Conservation (phyloP, 1,139 yeast genomes). For the Taphrina pruni region DNA sequence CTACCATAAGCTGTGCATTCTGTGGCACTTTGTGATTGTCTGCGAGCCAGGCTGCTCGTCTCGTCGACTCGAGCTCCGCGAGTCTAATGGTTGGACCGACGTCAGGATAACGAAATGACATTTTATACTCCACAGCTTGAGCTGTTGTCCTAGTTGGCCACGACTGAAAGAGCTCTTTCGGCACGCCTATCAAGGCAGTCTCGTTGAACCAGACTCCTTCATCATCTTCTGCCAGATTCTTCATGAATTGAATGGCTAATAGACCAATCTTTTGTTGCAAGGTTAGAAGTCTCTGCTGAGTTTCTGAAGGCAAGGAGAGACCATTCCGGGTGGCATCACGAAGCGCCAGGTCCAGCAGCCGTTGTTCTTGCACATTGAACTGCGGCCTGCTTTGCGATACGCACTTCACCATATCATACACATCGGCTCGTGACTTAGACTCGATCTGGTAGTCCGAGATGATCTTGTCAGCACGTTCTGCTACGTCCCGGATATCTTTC, state of each 20-base stretch:
- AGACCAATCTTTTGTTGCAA: slow-evolving; percentile 66
- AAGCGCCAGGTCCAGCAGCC: slow-evolving; percentile 64
- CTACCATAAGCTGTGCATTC: slow-evolving; percentile 64
- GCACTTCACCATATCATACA: slow-evolving; percentile 63
- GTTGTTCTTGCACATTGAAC: slow-evolving; percentile 62
- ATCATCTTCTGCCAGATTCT: slow-evolving; percentile 73
- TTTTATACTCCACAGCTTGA: slow-evolving; percentile 59
- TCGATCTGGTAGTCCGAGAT: slow-evolving; percentile 65
- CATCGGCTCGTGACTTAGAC: slow-evolving; percentile 69
- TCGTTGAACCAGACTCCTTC: slow-evolving; percentile 64
- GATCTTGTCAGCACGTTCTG: slow-evolving; percentile 64
- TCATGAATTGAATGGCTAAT: slow-evolving; percentile 63
- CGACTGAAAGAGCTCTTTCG: slow-evolving; percentile 64
- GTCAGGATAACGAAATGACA: slow-evolving; percentile 84
- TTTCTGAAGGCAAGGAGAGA: slow-evolving; percentile 62
- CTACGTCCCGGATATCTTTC: slow-evolving; percentile 70
- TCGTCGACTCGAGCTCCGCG: slow-evolving; percentile 67
- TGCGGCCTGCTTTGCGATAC: slow-evolving; percentile 54
- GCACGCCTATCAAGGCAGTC: slow-evolving; percentile 76
- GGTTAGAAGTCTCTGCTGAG: slow-evolving; percentile 63
- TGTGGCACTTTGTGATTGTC: slow-evolving; percentile 67
- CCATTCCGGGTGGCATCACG: slow-evolving; percentile 69
- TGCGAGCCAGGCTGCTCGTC: slow-evolving; percentile 68
- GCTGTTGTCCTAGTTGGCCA: slow-evolving; percentile 51
- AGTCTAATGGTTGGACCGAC: slow-evolving; percentile 74